Evolutionary conservation across 2,329 filamentous ascomycete genomes (phyloP), one percentile per base, ranked within the genome.

Genomic region (Cadophora gregata): DNA sequence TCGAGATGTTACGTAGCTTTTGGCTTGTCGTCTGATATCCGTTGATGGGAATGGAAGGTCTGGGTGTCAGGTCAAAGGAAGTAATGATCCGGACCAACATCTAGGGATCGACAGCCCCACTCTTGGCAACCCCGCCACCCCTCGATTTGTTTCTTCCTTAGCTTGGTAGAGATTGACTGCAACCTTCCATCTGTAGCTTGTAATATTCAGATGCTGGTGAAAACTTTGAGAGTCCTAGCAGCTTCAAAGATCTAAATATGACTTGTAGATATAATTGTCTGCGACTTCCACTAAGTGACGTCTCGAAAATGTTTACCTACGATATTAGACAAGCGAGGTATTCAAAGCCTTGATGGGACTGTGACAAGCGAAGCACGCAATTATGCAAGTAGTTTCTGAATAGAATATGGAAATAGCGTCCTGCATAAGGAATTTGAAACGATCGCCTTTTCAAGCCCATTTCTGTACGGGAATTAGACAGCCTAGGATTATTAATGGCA

Each of bases 81-180:
- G 24, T 24, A 51, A 16, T 53, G 25, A 53, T 53, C 25, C 27
- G 50, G 16, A 14, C 19, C 14, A 31, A n/a, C 5, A 29, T 53
- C 3, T 16, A 53, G 14, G 12, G 50, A 53, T 53, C 50, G 14
- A 27, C 27, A 19, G n/a, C 50, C 50, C 48, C 27, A 31, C 25
- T 29, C 50, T 53, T 53, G 50, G 50, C 50, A 31, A 53, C 50
- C 50, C 50, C 50, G 50, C 50, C 25, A 7, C 27, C 25, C 48
- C 48, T 16, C 24, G 12, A 51, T 29, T 6, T 24, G 27, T 10
- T 16, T 51, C 25, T 51, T 27, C 48, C 48, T 25, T 14, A 36
- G 33, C 9, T 36, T 36, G n/a, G n/a, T n/a, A n/a, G n/a, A n/a
- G n/a, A n/a, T n/a, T n/a, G n/a, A n/a, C n/a, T n/a, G n/a, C n/a